Evolutionary conservation across 139 green algal species (phyloP).

Genomic region (Chlamydomonas schloesseri): DNA sequence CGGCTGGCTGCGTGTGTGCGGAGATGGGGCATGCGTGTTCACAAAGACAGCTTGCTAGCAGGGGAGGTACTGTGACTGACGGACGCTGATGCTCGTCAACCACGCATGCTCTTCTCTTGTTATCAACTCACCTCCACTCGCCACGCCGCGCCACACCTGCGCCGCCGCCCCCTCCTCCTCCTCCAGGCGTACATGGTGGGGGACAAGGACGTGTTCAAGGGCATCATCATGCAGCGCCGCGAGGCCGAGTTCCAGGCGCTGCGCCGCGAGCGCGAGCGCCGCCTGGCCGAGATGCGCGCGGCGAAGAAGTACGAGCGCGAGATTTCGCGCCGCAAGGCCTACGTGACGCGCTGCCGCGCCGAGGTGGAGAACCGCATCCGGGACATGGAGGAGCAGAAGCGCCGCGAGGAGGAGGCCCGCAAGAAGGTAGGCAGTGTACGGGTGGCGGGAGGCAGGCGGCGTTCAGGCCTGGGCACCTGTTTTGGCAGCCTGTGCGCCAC

Average conservation of each 20-base stretch:
- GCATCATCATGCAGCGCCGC: constrained; percentile 79
- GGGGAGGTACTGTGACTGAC: too few species aligned
- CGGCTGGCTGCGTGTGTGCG: too few species aligned
- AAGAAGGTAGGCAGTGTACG: constrained; percentile 16
- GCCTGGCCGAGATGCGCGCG: constrained; percentile 65
- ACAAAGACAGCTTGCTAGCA: too few species aligned
- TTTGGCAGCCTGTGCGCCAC: too few species aligned
- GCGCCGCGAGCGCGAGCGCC: constrained; percentile 62
- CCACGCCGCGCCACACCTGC: too few species aligned
- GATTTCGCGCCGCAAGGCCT: constrained; percentile 80
- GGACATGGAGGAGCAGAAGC: constrained; percentile 60
- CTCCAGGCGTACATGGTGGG: constrained; percentile 31
- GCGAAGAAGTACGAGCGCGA: constrained; percentile 74
- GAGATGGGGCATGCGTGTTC: too few species aligned
- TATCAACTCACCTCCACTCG: too few species aligned
- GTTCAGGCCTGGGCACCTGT: too few species aligned
- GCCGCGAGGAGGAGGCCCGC: constrained; percentile 63
- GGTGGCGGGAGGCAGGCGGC: not conserved
- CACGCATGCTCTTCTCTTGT: too few species aligned
- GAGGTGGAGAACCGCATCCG: constrained; percentile 67
- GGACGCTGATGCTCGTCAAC: too few species aligned
- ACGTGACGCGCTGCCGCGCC: constrained; percentile 76
- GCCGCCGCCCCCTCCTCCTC: too few species aligned
- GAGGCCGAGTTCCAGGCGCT: constrained; percentile 89
- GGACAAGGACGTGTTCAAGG: constrained; percentile 55